Evolutionary conservation across 768 basidiomycete species (phyloP).

Genomic region (Psilocybe sp.): DNA sequence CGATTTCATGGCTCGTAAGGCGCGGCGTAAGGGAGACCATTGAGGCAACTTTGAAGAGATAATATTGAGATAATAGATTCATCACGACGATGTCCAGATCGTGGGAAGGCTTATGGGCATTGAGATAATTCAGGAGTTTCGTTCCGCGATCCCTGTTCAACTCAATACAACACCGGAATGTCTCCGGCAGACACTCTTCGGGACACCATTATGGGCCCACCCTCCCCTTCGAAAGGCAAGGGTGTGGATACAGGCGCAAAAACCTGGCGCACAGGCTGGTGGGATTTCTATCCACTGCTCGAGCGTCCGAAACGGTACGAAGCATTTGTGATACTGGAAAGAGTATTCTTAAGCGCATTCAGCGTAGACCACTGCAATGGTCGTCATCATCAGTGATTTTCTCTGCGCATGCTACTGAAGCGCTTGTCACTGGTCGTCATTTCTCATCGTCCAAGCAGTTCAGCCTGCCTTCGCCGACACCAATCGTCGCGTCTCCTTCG

Average conservation of each 20-base stretch:
- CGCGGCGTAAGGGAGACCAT: constrained; percentile 39
- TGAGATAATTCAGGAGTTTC: neutral
- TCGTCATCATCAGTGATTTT: constrained; percentile 67
- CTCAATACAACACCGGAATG: constrained; percentile 3
- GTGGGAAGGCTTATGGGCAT: neutral
- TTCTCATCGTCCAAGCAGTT: constrained; percentile 74
- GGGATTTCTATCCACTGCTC: constrained; percentile 64
- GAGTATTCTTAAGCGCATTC: constrained; percentile 1
- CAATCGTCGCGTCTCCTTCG: constrained; percentile 39
- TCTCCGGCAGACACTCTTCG: constrained; percentile 2
- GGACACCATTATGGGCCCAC: constrained; percentile 6
- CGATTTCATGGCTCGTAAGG: constrained; percentile 49
- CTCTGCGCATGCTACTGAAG: constrained; percentile 61
- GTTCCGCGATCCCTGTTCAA: neutral
- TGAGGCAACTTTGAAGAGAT: constrained; percentile 3
- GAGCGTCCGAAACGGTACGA: constrained; percentile 56
- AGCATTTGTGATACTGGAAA: neutral
- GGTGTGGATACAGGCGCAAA: constrained; percentile 36
- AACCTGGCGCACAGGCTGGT: constrained; percentile 66
- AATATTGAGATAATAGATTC: neutral
- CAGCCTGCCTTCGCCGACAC: constrained; percentile 49
- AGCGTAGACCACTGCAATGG: constrained; percentile 66
- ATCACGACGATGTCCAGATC: neutral
- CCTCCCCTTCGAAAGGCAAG: constrained; percentile 35
- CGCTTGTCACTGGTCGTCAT: constrained; percentile 57